phyloP scores from a whole-genome alignment of 768 basidiomycete species.

The Gyrodon lividus region DNA sequence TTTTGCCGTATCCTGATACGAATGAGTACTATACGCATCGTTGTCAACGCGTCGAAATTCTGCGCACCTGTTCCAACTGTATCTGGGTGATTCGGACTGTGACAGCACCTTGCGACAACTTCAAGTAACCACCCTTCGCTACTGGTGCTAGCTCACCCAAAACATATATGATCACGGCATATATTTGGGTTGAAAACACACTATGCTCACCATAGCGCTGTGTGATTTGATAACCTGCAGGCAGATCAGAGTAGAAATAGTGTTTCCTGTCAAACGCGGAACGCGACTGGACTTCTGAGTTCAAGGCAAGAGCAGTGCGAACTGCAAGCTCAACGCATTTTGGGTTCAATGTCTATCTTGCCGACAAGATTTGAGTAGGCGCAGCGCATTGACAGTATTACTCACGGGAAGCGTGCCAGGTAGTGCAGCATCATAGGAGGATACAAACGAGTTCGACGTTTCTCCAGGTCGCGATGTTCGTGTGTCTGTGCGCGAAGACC shows the following conservation, averaged over 20 bases:
- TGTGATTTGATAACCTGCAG: slow-evolving; percentile 95
- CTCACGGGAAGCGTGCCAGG: slow-evolving; percentile 91
- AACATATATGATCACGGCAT: neutral
- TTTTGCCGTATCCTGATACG: slow-evolving; percentile 85
- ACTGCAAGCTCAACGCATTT: slow-evolving; percentile 78
- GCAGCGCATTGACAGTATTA: slow-evolving; percentile 8
- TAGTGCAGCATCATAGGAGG: slow-evolving; percentile 82
- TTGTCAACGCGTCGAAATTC: neutral
- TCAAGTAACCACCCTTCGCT: slow-evolving; percentile 64
- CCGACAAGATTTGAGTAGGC: slow-evolving; percentile 3
- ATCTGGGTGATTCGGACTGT: slow-evolving; percentile 88
- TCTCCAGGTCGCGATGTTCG: slow-evolving; percentile 46
- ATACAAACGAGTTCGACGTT: slow-evolving; percentile 70
- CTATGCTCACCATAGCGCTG: slow-evolving; percentile 76
- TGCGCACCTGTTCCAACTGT: slow-evolving; percentile 86
- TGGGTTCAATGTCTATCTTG: slow-evolving; percentile 53
- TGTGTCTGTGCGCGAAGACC: slow-evolving; percentile 33
- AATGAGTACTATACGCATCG: neutral
- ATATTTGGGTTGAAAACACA: neutral
- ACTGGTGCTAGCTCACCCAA: slow-evolving; percentile 60
- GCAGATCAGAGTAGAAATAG: slow-evolving; percentile 95
- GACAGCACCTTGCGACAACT: slow-evolving; percentile 39
- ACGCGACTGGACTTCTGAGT: slow-evolving; percentile 56
- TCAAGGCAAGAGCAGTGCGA: slow-evolving; percentile 77
- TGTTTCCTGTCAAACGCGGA: slow-evolving; percentile 97